Percentiles rank a stretch among this genome's conserved stretches.
phyloP scores from a whole-genome alignment of 78 protist species.

The Dictyostelium brefeldianum region DNA sequence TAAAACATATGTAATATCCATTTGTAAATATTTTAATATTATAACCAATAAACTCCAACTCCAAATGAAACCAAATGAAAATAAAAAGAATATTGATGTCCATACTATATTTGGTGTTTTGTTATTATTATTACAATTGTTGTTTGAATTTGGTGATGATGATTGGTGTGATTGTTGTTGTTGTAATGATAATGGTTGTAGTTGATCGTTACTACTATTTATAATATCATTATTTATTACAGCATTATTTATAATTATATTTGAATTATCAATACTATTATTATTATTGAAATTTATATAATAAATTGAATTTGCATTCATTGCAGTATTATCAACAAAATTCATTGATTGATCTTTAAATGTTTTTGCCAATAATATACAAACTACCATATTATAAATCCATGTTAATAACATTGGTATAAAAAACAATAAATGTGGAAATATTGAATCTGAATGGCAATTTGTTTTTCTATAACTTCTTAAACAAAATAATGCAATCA shows the following conservation, averaged over 20 bases:
- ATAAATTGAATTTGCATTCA: not conserved
- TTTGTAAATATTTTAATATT: not conserved
- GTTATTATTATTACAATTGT: not conserved
- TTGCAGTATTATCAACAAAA: too few species aligned
- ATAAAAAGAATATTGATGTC: conserved; percentile 38
- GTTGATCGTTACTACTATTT: not conserved
- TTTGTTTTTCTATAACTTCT: not conserved
- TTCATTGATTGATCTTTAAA: not conserved
- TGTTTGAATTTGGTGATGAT: not conserved
- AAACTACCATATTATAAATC: conserved; percentile 35
- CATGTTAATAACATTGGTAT: conserved; percentile 26
- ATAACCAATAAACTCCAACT: not conserved
- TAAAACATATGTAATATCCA: not conserved
- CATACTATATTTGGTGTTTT: conserved; percentile 53
- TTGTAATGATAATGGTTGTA: not conserved
- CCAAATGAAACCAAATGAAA: conserved; percentile 62
- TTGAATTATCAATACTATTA: not conserved
- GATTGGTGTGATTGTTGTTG: not conserved
- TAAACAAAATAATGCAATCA: not conserved
- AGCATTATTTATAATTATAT: not conserved
- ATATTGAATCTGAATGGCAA: not conserved
- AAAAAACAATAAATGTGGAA: conserved; percentile 54
- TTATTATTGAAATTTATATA: not conserved
- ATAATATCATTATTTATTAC: not conserved
- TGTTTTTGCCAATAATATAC: conserved; percentile 2